Evolutionary conservation across 768 basidiomycete species (phyloP), one percentile per base, ranked within the genome.

Genomic region (Sistotremastrum suecicum): DNA sequence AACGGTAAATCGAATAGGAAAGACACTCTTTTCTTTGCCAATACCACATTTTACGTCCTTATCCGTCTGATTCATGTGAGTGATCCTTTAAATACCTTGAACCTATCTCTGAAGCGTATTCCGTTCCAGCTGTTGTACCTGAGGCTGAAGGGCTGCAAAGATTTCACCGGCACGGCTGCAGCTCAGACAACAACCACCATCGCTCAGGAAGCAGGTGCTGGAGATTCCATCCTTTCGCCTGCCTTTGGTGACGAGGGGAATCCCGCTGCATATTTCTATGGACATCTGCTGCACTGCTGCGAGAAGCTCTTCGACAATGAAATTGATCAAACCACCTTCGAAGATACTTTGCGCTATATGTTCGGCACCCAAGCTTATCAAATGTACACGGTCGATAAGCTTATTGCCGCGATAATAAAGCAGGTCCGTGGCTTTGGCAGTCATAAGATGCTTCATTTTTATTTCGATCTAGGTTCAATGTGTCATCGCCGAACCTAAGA

Each of bases 271-370:
- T 58, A 62, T 47, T 82, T 88, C 49, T 98, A 98, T 65, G 69
- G 78, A 65, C 90, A 92, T 56, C 72, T 94, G 43, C 67, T 98
- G 34, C 85, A 82, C 48, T 83, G 87, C 7, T 89, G 87, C 60
- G 94, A 98, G 63, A 87, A 86, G 69, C 62, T 94, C 37, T 97
- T 98, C 58, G 90, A 90, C 55, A 82, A 76, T 50, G 92, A 98
- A 58, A 70, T 98, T 49, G 95, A 98, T 60, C 85, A 83, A 58
- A 65, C 73, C n/a, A 77, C 80, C 20, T 98, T 91, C 55, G 94
- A 98, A 61, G 95, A 98, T 60, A 87, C 89, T 56, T 78, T 97
- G 78, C 69, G 95, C 51, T 87, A 88, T 76, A 85, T 92, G 65
- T 91, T 89, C 66, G 85, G 87, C 33, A 88, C 78, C 52, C 67